Evolutionary conservation across 805 yeast species (phyloP), one percentile per base, ranked within the genome.

Genomic region (Cyberlindnera meyerae): DNA sequence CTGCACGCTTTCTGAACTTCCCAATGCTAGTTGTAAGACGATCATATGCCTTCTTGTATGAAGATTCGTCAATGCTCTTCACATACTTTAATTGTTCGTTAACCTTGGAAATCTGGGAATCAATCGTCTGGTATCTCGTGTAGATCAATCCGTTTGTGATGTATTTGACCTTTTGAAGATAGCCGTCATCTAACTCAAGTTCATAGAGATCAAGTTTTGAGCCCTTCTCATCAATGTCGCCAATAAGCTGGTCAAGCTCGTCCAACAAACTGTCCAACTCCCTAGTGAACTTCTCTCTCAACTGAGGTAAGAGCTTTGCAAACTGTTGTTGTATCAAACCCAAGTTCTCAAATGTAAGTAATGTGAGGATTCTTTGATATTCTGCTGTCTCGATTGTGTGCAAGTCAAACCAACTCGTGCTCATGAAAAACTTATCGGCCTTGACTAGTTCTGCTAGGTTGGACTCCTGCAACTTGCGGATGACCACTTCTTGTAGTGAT

Each of bases 91-190:
- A 24, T 5, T 27, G 17, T 4, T n/a, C 27, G 8, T 35, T 12
- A 3, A 29, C 15, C 8, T 7, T 25, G 8, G 30, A 29, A 18
- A 40, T 24, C 4, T 16, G 30, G 2, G 15, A 31, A 4, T 37
- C 18, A 9, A 48, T 39, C 29, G 21, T 5, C 20, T 49, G 54
- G 25, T 47, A 47, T 8, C 36, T 31, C 20, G 28, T 31, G 30
- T 27, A 43, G 2, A 43, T 22, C 24, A 49, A 26, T 2, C 54
- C 54, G 35, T 49, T 40, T 8, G 43, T 37, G 13, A 49, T 5
- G 29, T 36, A 42, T n/a, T 40, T 33, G 32, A 49, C 37, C 6
- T 43, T 42, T n/a, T 16, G 13, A n/a, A 49, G 27, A 14, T 45
- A 39, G 4, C 31, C 36, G 15, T 45, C 44, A 11, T 42, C 33